Conservation (phyloP, 176 grass and related monocot species). For the Olyra latifolia region DNA sequence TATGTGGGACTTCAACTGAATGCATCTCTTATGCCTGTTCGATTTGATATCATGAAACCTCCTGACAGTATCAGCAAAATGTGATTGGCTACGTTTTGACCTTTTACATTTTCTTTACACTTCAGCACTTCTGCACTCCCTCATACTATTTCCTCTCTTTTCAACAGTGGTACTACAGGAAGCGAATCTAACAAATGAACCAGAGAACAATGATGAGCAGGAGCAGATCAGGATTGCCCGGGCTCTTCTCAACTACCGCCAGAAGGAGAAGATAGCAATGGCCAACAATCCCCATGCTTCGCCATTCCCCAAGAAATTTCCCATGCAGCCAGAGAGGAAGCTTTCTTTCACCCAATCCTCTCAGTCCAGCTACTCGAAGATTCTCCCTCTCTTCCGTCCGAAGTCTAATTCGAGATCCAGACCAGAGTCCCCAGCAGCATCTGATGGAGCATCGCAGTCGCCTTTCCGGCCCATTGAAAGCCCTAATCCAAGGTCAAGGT, state of each 20-base stretch:
- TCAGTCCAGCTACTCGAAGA: constrained; percentile 79
- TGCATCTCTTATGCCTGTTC: not conserved
- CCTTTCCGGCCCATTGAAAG: constrained; percentile 27
- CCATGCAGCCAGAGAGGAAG: constrained; percentile 66
- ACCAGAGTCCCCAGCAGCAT: constrained; percentile 44
- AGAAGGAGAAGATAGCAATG: constrained; percentile 96
- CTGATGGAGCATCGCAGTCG: constrained; percentile 43
- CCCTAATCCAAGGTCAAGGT: constrained; percentile 55
- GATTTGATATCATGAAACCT: constrained; percentile 9
- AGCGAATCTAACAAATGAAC: constrained; percentile 70
- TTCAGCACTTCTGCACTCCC: constrained; percentile 10
- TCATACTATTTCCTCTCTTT: constrained; percentile 38
- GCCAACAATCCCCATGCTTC: constrained; percentile 77
- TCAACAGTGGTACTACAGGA: constrained; percentile 68
- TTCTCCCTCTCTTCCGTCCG: constrained; percentile 84
- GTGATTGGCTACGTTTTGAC: not conserved
- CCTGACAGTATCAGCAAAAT: not conserved
- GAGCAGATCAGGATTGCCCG: constrained; percentile 95
- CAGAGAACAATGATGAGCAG: constrained; percentile 88
- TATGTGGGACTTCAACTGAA: not conserved
- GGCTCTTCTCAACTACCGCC: constrained; percentile 88
- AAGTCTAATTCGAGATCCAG: constrained; percentile 69
- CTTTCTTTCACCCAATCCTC: constrained; percentile 54
- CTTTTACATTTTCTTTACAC: constrained; percentile 6
- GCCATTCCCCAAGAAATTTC: constrained; percentile 96